Conservation (phyloP, 257 asterid genomes). For the Hygrophila difformis region DNA sequence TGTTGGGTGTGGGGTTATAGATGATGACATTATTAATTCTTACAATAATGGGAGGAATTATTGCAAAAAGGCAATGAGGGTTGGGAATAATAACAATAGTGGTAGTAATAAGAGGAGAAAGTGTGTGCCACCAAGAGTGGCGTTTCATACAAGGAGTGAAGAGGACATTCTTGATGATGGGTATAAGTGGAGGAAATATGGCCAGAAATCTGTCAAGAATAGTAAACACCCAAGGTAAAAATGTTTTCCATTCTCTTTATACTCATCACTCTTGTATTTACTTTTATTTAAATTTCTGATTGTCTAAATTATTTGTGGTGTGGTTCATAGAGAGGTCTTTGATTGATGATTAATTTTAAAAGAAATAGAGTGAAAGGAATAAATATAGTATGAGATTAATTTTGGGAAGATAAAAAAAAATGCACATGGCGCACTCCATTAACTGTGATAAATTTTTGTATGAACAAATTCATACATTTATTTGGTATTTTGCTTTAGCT, state of each 20-base stretch:
- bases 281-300: no score
- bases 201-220: constrained; percentile 86
- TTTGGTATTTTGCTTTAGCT: no score
- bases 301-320: not conserved
- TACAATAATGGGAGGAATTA: no score
- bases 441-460: no score
- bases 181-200: constrained; percentile 90
- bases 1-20: no score
- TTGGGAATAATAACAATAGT: constrained; percentile 28
- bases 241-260: not conserved
- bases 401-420: no score
- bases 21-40: constrained; percentile 20
- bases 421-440: no score
- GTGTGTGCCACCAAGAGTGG: constrained; percentile 62
- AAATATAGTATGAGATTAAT: no score
- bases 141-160: constrained; percentile 76
- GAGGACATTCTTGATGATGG: constrained; percentile 97
- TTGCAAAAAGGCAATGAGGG: not conserved
- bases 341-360: no score
- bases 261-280: not conserved
- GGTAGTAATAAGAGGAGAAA: constrained; percentile 21
- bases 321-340: constrained; percentile 7
- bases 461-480: no score
- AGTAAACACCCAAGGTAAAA: constrained; percentile 69
- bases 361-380: no score